These are phyloP conservation scores for Tricholoma furcatifolium DNA, from an alignment of 768 basidiomycete genomes.

Conservation along the genomic window DNA sequence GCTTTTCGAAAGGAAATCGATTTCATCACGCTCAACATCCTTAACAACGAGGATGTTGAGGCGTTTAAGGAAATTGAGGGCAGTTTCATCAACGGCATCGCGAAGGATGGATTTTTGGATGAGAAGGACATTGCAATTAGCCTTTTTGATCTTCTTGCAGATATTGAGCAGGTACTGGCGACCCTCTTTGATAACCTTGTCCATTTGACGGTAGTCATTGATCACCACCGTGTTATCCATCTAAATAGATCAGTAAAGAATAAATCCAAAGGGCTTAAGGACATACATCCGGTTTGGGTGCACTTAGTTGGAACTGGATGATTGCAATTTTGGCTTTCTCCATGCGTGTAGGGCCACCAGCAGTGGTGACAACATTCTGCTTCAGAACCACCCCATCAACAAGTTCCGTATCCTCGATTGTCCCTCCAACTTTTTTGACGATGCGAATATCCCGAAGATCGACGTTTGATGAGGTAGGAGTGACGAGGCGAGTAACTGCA, in stretches of 20 bases:
- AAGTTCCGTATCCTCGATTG: conserved; percentile 97
- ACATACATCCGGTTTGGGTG: conserved; percentile 95
- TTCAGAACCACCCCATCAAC: conserved; percentile 97
- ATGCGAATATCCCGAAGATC: conserved; percentile 95
- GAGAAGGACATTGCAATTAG: conserved; percentile 98
- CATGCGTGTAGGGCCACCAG: conserved; percentile 90
- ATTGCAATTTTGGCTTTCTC: conserved; percentile 99
- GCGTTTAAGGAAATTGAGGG: conserved; percentile 95
- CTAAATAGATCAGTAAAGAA: conserved; percentile 38
- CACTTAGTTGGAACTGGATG: conserved; percentile 96
- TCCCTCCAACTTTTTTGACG: conserved; percentile 98
- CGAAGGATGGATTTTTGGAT: conserved; percentile 99
- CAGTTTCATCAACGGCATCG: conserved; percentile 97
- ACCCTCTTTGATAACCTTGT: conserved; percentile 99
- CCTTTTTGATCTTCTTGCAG: conserved; percentile 99
- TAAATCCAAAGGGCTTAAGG: not conserved
- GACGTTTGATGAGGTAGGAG: conserved; percentile 88
- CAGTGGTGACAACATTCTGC: conserved; percentile 88
- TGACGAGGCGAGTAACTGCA: conserved; percentile 89
- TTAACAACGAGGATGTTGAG: conserved; percentile 96
- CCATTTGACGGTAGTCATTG: conserved; percentile 99
- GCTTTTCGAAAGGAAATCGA: conserved; percentile 94
- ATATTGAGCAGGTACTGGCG: conserved; percentile 96
- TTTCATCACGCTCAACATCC: conserved; percentile 98
- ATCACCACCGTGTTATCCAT: conserved; percentile 99